Evolutionary conservation across 139 green algal genomes (phyloP).

Genomic region (Zygnema circumcarinatum): DNA sequence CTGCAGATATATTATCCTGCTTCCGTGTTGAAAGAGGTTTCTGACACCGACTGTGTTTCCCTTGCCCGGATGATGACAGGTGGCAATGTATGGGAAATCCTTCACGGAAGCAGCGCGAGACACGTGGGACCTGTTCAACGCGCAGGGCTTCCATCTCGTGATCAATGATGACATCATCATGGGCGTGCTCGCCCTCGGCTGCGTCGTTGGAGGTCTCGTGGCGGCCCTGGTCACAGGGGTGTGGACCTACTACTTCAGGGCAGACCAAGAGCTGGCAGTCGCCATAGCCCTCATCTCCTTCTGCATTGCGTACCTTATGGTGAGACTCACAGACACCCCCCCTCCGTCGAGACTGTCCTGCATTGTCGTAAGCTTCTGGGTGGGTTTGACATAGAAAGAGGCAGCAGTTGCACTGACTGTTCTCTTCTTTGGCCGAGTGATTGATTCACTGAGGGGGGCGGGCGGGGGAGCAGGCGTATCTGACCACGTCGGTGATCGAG

Average conservation of each 20-base stretch:
- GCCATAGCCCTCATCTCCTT: conserved; percentile 35
- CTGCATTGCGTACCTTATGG: conserved; percentile 17
- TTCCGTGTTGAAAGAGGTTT: no score
- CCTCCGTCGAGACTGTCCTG: no score
- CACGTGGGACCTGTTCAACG: conserved; percentile 47
- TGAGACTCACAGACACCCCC: no score
- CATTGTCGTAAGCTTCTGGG: no score
- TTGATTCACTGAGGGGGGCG: neutral
- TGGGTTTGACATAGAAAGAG: no score
- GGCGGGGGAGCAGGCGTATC: conserved; percentile 26
- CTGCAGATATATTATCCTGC: no score
- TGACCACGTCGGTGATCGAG: conserved; percentile 44
- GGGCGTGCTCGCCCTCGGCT: conserved; percentile 16
- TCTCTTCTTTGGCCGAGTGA: neutral
- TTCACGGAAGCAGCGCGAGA: conserved; percentile 23
- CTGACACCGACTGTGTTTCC: no score
- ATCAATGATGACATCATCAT: conserved; percentile 41
- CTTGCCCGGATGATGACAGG: no score
- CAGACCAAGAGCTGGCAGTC: neutral
- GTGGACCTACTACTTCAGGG: conserved; percentile 5
- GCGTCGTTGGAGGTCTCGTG: conserved; percentile 20
- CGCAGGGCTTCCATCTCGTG: conserved; percentile 19
- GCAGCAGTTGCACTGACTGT: neutral
- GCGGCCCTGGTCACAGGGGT: neutral
- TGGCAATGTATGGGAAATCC: conserved; percentile 33